Evolutionary conservation across 2,329 filamentous ascomycete genomes (phyloP), one percentile per base, ranked within the genome.

Genomic region (Fusarium longipes): DNA sequence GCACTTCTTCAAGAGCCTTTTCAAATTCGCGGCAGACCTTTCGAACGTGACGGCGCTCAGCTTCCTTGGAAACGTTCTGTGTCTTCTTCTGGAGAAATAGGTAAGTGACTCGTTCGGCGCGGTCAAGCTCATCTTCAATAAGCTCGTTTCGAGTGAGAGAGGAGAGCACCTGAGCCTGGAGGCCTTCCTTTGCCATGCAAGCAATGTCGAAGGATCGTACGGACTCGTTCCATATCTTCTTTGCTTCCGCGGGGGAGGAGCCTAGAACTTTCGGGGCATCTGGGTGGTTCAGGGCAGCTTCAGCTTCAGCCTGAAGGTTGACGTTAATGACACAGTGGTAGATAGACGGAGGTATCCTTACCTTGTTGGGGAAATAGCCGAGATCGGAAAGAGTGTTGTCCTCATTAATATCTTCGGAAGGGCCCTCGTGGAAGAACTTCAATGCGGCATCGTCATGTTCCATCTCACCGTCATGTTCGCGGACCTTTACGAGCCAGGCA

Each of bases 21-120:
- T 61, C 57, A 3, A 61, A 40, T 8, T 35, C 20, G 10, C 33
- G 50, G n/a, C 55, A 63, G 43, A 63, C 36, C 24, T 50, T 57
- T 5, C 32, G 57, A 9, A 18, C 30, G 18, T 25, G 24, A 14
- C 43, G 49, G 18, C 33, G 32, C 5, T 29, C n/a, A 9, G 33
- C 32, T 3, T 30, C 22, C 33, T 27, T 33, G 17, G 20, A 14
- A 11, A 22, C 44, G 20, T 47, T 29, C 20, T 42, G 42, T 17
- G 14, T 45, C n/a, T 30, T 58, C 17, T 22, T 58, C 29, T 32
- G 24, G 3, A 24, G 38, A 27, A 35, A 29, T 4, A 24, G 25
- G 20, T 17, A 35, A 33, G 35, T 20, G 15, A 59, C 42, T 5
- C 35, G 33, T 8, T 42, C 47, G 3, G 57, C 57, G 5, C 57